Percentiles rank a stretch among this genome's conserved stretches.
These are phyloP conservation scores for Massariosphaeria phaeospora DNA, from an alignment of 495 filamentous ascomycete species.

Conservation along the genomic window DNA sequence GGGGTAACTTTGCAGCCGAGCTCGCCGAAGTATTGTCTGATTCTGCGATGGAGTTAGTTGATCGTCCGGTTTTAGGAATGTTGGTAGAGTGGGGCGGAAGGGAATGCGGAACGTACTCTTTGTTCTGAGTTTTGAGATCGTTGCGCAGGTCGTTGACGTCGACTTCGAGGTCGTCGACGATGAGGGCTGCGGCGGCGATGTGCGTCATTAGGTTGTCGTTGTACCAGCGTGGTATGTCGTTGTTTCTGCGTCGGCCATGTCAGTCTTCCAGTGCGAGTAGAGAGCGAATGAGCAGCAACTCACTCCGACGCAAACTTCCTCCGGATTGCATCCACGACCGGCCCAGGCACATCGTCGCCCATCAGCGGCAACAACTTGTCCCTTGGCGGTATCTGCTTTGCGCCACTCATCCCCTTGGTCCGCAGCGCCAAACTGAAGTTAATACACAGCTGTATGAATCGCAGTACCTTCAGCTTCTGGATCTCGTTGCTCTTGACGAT, in stretches of 20 bases:
- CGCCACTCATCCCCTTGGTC: constrained; percentile 28
- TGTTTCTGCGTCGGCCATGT: constrained; percentile 11
- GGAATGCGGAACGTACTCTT: constrained; percentile 45
- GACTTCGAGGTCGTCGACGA: constrained; percentile 72
- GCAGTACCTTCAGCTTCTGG: constrained; percentile 56
- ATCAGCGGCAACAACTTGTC: constrained; percentile 48
- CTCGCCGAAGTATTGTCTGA: constrained; percentile 69
- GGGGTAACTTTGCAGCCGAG: constrained; percentile 64
- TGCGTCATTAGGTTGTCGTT: constrained; percentile 43
- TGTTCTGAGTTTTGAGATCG: constrained; percentile 71
- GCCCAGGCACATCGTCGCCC: constrained; percentile 48
- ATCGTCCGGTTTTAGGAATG: no score
- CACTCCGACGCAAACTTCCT: constrained; percentile 63
- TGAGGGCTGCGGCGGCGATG: constrained; percentile 46
- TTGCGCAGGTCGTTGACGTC: constrained; percentile 70
- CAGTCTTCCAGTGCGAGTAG: no score
- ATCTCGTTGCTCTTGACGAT: constrained; percentile 55
- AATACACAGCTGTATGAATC: constrained; percentile 62
- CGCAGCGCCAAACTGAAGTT: constrained; percentile 55
- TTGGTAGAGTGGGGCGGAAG: no score
- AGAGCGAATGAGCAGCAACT: constrained; percentile 54
- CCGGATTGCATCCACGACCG: constrained; percentile 62
- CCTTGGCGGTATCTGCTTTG: constrained; percentile 41
- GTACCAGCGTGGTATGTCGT: constrained; percentile 42
- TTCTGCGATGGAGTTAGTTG: constrained; percentile 29